Conservation (phyloP, 768 basidiomycete species). For the Melanogaster broomeanus region DNA sequence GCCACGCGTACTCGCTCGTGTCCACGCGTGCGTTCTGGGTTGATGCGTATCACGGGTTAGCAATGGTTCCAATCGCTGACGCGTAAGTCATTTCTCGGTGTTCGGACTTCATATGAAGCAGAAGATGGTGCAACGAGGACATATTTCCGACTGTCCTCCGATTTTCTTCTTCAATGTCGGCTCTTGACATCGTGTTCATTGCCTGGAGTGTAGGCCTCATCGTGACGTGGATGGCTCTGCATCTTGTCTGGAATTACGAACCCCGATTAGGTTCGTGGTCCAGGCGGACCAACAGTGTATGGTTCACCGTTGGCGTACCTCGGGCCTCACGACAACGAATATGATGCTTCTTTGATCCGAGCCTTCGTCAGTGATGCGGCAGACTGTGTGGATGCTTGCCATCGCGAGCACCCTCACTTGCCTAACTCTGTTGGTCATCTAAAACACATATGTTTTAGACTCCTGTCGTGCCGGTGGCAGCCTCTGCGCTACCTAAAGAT, state of each 20-base stretch:
- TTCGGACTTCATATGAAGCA: conserved; percentile 3
- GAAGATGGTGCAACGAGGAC: conserved; percentile 19
- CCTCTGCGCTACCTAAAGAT: background rate
- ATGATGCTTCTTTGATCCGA: background rate
- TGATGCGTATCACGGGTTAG: conserved; percentile 76
- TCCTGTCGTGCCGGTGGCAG: conserved; percentile 2
- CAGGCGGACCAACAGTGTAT: background rate
- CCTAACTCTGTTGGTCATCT: too few relatives aligned
- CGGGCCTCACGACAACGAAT: background rate
- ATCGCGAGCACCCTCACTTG: too few relatives aligned
- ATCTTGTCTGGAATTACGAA: conserved; percentile 18
- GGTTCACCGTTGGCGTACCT: background rate
- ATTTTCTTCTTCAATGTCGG: too few relatives aligned
- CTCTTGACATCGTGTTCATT: background rate
- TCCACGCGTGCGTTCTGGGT: conserved; percentile 83
- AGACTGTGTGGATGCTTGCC: background rate
- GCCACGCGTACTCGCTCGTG: conserved; percentile 57
- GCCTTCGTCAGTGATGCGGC: background rate
- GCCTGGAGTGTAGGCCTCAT: too few relatives aligned
- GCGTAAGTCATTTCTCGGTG: conserved; percentile 47
- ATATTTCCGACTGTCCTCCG: too few relatives aligned
- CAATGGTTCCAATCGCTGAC: conserved; percentile 87
- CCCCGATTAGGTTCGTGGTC: conserved; percentile 9
- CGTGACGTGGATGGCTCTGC: conserved; percentile 6
- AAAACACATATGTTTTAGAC: background rate